Evolutionary conservation across 2,329 filamentous ascomycete genomes (phyloP).

Genomic region (Colletotrichum aenigma): DNA sequence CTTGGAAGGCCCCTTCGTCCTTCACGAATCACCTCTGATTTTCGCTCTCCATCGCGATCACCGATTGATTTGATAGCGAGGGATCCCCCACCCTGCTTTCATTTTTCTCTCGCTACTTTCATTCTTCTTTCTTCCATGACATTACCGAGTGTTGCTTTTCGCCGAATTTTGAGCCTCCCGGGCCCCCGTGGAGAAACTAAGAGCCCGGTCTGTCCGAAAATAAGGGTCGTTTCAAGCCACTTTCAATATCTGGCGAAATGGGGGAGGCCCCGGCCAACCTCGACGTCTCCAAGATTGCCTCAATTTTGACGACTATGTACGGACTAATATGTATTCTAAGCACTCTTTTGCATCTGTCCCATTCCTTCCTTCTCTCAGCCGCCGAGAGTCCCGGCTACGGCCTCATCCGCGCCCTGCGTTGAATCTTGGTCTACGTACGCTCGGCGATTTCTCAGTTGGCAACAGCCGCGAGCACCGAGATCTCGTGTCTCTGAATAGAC

Average conservation of each 20-base stretch:
- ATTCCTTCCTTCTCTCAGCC: neutral
- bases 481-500: neutral
- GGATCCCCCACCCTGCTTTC: neutral
- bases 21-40: neutral
- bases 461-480: neutral
- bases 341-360: neutral
- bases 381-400: neutral
- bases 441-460: neutral
- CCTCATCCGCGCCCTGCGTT: neutral
- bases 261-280: neutral
- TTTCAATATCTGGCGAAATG: neutral
- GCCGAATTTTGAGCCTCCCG: neutral
- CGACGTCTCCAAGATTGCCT: constrained; percentile 13
- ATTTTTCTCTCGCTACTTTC: neutral
- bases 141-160: neutral
- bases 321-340: too few species aligned
- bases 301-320: neutral
- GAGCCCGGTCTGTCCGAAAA: constrained; percentile 15
- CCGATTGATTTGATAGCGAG: constrained; percentile 4
- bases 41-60: neutral
- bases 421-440: neutral
- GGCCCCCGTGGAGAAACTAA: constrained; percentile 10
- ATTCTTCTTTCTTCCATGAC: neutral
- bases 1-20: neutral
- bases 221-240: constrained; percentile 18